Base-by-base conservation (phyloP, 2,329 filamentous ascomycete genomes). In the Lasiodiplodia sp. region DNA sequence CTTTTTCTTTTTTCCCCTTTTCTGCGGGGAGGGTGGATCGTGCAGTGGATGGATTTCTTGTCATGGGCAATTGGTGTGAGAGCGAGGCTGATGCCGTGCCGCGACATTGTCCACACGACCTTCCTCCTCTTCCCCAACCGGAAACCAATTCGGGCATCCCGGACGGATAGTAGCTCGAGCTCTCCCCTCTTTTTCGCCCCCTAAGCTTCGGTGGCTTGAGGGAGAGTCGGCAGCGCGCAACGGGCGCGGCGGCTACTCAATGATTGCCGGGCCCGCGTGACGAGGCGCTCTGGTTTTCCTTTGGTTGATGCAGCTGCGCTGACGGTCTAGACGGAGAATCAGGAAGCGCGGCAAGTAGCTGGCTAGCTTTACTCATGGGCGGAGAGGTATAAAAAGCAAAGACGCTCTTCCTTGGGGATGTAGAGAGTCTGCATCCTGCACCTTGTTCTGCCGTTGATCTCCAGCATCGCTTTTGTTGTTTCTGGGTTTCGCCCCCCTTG, bases 101-200 rank as follows among this genome's bases (percentile, higher is more conserved):
- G 51, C 58, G 58, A 16, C 58, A 49, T 23, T 28, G 38, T 57
- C 55, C 21, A 21, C 55, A 5, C 34, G 16, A n/a, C 31, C 37
- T 28, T 7, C n/a, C 28, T 12, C 38, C 8, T 40, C 18, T 37
- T 1, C 4, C 21, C 25, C 11, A 53, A 56, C 23, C 58, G 58
- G 58, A 44, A 49, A 10, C 58, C 58, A 25, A 47, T 62, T 51
- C 58, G 58, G 57, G 58, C 58, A 62, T 49, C 40, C 58, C 58
- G 58, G 58, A 47, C 44, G 44, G 44, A 18, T 21, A 21, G 44
- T 47, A 47, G 44, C 44, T 47, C 8, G 44, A 49, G 25, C 40
- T 34, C 10, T 40, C 21, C 14, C n/a, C 16, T 16, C 10, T 56
- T 18, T 12, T 34, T 23, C 23, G 23, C n/a, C n/a, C 23, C 25